These are phyloP conservation scores for Rehmannia glutinosa DNA, from an alignment of 257 asterid species.

Conservation along the genomic window DNA sequence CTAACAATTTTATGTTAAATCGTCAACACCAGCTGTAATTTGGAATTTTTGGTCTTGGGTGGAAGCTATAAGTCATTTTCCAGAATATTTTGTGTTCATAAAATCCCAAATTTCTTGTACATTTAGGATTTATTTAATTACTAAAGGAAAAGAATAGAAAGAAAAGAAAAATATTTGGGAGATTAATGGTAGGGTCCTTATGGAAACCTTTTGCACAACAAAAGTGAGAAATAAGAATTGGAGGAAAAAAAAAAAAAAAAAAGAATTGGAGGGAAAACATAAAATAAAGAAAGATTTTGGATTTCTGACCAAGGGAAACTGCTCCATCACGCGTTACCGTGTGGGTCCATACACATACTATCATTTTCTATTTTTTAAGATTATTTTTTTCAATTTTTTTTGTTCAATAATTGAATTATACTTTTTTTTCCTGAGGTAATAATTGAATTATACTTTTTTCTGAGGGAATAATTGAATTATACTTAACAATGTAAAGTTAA, in stretches of 20 bases:
- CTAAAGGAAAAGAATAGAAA: background rate
- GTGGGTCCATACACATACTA: conserved; percentile 30
- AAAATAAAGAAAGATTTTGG: conserved; percentile 29
- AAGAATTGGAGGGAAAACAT: no score
- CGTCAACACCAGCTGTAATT: background rate
- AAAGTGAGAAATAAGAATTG: no score
- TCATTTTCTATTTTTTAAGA: background rate
- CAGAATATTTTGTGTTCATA: conserved; percentile 7
- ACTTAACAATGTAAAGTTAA: no score
- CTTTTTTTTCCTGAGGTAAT: no score
- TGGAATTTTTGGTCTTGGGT: background rate
- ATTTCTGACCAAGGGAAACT: conserved; percentile 35
- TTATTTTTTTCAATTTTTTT: background rate
- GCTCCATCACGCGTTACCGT: conserved; percentile 54
- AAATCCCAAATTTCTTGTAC: conserved; percentile 11
- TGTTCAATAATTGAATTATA: no score
- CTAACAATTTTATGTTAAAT: no score
- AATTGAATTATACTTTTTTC: no score
- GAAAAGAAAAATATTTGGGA: conserved; percentile 10
- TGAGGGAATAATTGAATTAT: no score
- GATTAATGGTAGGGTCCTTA: conserved; percentile 43
- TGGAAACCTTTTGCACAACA: conserved; percentile 43
- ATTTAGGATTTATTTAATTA: background rate
- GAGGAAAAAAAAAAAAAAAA: no score
- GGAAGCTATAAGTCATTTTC: conserved; percentile 34